These are phyloP conservation scores for Dipteronia sinensis DNA, from an alignment of 345 rosid species.

Conservation along the genomic window DNA sequence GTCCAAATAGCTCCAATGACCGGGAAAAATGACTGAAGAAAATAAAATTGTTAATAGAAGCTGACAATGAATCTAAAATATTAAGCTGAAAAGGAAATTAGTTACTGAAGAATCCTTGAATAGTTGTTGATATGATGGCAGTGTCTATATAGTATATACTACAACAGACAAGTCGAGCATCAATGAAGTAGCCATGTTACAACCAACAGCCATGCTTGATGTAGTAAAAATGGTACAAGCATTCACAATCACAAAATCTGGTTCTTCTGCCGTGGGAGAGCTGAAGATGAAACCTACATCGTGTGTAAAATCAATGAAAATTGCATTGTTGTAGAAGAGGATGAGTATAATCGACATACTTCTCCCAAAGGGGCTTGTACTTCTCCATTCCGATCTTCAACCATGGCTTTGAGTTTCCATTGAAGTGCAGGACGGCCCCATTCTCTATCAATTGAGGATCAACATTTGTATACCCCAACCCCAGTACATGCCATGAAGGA, in stretches of 20 bases:
- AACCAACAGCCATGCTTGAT: slow-evolving; percentile 46
- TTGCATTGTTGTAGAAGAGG: slow-evolving; percentile 86
- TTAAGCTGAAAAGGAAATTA: slow-evolving; percentile 9
- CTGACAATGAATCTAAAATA: slow-evolving; percentile 14
- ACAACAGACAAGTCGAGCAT: slow-evolving; percentile 36
- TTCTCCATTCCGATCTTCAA: slow-evolving; percentile 94
- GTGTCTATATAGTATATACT: slow-evolving; percentile 38
- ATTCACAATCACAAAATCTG: slow-evolving; percentile 25
- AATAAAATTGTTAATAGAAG: not conserved
- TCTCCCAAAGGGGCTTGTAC: slow-evolving; percentile 95
- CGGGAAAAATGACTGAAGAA: not conserved
- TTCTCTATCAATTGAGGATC: slow-evolving; percentile 75
- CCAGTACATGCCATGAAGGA: slow-evolving; percentile 84
- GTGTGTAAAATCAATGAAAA: slow-evolving; percentile 58
- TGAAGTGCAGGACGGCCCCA: slow-evolving; percentile 94
- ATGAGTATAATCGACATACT: slow-evolving; percentile 77
- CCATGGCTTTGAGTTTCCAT: slow-evolving; percentile 96
- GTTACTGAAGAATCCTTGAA: slow-evolving; percentile 14
- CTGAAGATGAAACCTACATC: slow-evolving; percentile 16
- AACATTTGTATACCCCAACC: slow-evolving; percentile 86
- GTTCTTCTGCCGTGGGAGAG: slow-evolving; percentile 19
- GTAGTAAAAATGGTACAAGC: slow-evolving; percentile 46
- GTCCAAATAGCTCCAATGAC: not conserved
- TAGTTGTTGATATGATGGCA: slow-evolving; percentile 15
- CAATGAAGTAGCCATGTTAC: slow-evolving; percentile 29